Percentiles rank a stretch among this genome's conserved stretches.
phyloP scores from a whole-genome alignment of 1,284 basidiomycete genomes.

The Ceratobasidium sp. region DNA sequence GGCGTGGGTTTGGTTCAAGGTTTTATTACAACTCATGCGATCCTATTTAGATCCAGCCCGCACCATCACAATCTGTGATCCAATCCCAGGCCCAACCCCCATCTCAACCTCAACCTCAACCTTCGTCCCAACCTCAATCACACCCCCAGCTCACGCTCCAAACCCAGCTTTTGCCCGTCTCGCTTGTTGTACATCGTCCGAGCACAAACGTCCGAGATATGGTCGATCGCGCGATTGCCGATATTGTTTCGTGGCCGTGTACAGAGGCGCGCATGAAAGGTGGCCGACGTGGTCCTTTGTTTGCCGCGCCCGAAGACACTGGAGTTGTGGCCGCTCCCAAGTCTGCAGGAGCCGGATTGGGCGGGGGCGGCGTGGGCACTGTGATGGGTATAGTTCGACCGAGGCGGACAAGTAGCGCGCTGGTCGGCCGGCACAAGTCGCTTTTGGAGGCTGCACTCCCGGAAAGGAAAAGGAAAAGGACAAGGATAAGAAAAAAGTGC shows the following conservation, averaged over 20 bases:
- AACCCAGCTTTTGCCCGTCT: slow-evolving; percentile 48
- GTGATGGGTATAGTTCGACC: slow-evolving; percentile 29
- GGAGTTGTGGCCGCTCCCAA: not conserved
- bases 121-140: not conserved
- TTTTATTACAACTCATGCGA: not conserved
- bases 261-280: slow-evolving; percentile 25
- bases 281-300: slow-evolving; percentile 12
- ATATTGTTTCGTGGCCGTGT: slow-evolving; percentile 23
- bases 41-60: slow-evolving; percentile 3
- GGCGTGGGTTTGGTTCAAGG: not conserved
- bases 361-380: not conserved
- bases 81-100: not conserved
- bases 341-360: not conserved
- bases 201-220: slow-evolving; percentile 70
- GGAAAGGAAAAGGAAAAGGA: slow-evolving; percentile 7
- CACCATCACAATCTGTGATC: not conserved
- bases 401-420: slow-evolving; percentile 29
- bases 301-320: slow-evolving; percentile 14
- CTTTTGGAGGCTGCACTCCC: not conserved
- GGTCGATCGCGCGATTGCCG: slow-evolving; percentile 43
- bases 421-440: slow-evolving; percentile 20
- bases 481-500: slow-evolving; percentile 18
- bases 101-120: slow-evolving; percentile 4
- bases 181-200: slow-evolving; percentile 72
- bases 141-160: slow-evolving; percentile 26